These are phyloP conservation scores for Termitomyces sp. DNA, from an alignment of 768 basidiomycete species.

Conservation along the genomic window DNA sequence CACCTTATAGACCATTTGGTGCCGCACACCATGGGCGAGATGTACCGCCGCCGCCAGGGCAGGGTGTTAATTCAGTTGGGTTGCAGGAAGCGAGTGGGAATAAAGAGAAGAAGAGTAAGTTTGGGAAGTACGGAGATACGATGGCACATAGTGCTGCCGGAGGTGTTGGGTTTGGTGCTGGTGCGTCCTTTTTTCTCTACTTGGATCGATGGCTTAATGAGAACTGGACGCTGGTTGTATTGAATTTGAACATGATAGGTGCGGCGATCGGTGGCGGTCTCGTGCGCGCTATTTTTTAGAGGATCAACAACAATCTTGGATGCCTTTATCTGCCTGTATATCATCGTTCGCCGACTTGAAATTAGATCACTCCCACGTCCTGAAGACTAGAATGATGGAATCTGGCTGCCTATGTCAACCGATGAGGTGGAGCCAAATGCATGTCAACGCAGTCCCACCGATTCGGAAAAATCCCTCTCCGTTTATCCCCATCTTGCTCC, in stretches of 20 bases:
- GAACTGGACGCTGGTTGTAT: background rate
- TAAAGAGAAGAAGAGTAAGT: conserved; percentile 55
- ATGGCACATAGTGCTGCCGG: conserved; percentile 60
- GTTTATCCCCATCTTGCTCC: no score
- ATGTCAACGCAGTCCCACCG: no score
- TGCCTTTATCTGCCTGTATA: background rate
- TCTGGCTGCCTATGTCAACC: no score
- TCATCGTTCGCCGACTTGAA: background rate
- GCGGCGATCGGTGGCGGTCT: conserved; percentile 2
- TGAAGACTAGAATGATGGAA: background rate
- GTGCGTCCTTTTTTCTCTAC: conserved; percentile 29
- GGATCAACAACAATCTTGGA: background rate
- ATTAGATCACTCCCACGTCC: background rate
- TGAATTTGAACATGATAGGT: background rate
- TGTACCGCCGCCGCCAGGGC: conserved; percentile 29
- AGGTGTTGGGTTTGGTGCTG: conserved; percentile 75
- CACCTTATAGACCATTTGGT: conserved; percentile 38
- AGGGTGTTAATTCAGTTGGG: conserved; percentile 34
- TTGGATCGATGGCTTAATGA: background rate
- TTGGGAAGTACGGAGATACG: conserved; percentile 51
- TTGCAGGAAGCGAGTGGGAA: conserved; percentile 35
- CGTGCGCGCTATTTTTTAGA: background rate
- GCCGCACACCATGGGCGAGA: conserved; percentile 36
- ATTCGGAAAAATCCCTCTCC: no score
- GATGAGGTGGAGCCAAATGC: no score